A percentile compares a stretch with the other conserved stretches of the same genome.
These are phyloP conservation scores for Podospora comata DNA, from an alignment of 495 filamentous ascomycete species.

Conservation along the genomic window DNA sequence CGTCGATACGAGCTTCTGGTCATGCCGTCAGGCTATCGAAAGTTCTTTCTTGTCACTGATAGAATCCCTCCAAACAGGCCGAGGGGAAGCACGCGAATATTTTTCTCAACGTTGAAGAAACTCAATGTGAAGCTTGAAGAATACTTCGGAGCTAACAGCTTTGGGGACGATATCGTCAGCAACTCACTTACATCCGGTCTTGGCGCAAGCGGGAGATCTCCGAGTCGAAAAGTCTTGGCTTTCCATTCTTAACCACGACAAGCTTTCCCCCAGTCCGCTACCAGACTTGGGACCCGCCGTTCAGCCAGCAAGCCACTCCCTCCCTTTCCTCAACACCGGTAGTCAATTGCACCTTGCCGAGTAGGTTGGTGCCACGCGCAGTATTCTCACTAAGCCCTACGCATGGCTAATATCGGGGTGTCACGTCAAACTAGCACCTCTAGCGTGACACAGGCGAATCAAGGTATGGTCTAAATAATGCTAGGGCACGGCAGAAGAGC, in stretches of 20 bases:
- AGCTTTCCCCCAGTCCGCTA: conserved; percentile 2
- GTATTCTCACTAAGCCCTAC: not conserved
- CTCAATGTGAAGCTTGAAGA: not conserved
- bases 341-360: not conserved
- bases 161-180: not conserved
- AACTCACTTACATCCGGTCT: conserved; percentile 1
- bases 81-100: not conserved
- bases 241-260: not conserved
- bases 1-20: not conserved
- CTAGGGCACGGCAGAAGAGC: not conserved
- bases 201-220: conserved; percentile 9
- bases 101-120: not conserved
- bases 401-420: not conserved
- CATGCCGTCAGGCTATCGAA: not conserved
- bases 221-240: conserved; percentile 2
- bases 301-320: not conserved
- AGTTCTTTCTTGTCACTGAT: not conserved
- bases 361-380: not conserved
- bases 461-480: not conserved
- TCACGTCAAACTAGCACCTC: not conserved
- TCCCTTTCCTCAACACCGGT: not conserved
- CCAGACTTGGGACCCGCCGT: not conserved
- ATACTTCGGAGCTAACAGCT: not conserved
- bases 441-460: not conserved
- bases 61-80: not conserved